Base-by-base conservation (phyloP, 192 early-diverging fungal genomes). In the Podila minutissima region DNA sequence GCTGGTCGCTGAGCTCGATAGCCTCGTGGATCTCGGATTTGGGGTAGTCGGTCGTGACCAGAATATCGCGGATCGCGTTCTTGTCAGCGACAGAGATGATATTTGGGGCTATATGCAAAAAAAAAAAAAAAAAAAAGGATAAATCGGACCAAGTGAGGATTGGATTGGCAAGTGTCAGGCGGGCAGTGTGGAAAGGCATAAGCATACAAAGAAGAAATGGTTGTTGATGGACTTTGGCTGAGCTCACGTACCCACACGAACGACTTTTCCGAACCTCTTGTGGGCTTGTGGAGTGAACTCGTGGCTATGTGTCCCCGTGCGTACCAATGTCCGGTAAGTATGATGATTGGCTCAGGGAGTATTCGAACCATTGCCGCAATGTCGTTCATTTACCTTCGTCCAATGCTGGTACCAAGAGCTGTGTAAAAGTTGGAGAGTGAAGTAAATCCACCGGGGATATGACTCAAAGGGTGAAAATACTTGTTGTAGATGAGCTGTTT, bases 81-180 rank as follows among this genome's bases (percentile, higher is more conserved):
- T 85, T 86, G 60, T 85, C 74, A 1, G 81, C 61, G 2, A 89
- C 72, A 24, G 82, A 67, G 19, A 87, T 57, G 11, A 62, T 32
- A 11, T 72, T 72, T 6, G 84, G 15, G 2, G 41, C 12, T 46
- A 17, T 4, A 12, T 15, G 35, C 35, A 4, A 37, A 37, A 5
- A 2, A 33, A 37, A 37, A 9, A 33, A 33, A 33, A 37, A 37
- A 37, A 10, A 0, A 6, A 6, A 37, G 33, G 35, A 10, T 37
- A 37, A 37, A 46, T 46, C 41, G 41, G 41, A 46, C 41, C 11
- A 46, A 15, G 15, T 2, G 41, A 46, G 2, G 41, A 46, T 46
- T 46, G 35, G 35, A 13, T 17, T 11, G 3, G 41, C 41, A 17
- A 46, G 41, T 46, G 41, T 46, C 12, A 46, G 41, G 13, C 41